These are phyloP conservation scores for Porpolomopsis calyptriformis DNA, from an alignment of 768 basidiomycete genomes.

Conservation along the genomic window DNA sequence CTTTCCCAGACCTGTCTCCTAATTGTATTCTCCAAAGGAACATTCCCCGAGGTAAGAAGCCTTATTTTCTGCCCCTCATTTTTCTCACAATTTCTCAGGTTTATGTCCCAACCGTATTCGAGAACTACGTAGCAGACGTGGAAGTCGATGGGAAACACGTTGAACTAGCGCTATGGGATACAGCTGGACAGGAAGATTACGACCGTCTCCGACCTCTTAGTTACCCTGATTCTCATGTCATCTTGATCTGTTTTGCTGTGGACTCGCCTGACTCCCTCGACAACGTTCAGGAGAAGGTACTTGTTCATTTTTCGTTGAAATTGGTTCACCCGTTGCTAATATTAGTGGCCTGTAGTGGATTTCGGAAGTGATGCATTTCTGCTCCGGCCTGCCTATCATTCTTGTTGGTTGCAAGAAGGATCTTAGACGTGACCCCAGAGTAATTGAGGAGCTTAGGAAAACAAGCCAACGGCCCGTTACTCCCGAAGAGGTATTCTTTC, in stretches of 20 bases:
- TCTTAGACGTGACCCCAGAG: slow-evolving; percentile 83
- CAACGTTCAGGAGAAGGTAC: slow-evolving; percentile 99
- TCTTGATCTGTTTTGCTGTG: slow-evolving; percentile 97
- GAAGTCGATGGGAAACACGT: slow-evolving; percentile 98
- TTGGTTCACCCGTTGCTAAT: neutral
- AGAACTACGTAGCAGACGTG: slow-evolving; percentile 99
- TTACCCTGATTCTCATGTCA: slow-evolving; percentile 99
- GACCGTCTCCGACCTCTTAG: slow-evolving; percentile 95
- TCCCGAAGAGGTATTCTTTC: slow-evolving; percentile 62
- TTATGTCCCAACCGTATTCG: slow-evolving; percentile 98
- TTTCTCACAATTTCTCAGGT: slow-evolving; percentile 44
- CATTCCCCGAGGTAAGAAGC: slow-evolving; percentile 80
- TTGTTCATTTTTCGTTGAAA: slow-evolving; percentile 16
- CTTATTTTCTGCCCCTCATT: neutral
- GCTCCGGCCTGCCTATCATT: slow-evolving; percentile 86
- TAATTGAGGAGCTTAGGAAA: slow-evolving; percentile 89
- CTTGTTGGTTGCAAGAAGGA: slow-evolving; percentile 99
- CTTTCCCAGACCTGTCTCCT: slow-evolving; percentile 70
- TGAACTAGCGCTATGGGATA: slow-evolving; percentile 99
- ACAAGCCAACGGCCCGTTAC: slow-evolving; percentile 92
- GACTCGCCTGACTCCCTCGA: slow-evolving; percentile 97
- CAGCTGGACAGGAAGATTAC: slow-evolving; percentile 98
- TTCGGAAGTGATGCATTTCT: slow-evolving; percentile 97
- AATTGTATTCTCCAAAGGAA: slow-evolving; percentile 94
- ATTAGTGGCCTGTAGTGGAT: slow-evolving; percentile 63